Evolutionary conservation across 106 monocot genomes (phyloP), one percentile per base, ranked within the genome.

Genomic region (Ottelia alismoides): DNA sequence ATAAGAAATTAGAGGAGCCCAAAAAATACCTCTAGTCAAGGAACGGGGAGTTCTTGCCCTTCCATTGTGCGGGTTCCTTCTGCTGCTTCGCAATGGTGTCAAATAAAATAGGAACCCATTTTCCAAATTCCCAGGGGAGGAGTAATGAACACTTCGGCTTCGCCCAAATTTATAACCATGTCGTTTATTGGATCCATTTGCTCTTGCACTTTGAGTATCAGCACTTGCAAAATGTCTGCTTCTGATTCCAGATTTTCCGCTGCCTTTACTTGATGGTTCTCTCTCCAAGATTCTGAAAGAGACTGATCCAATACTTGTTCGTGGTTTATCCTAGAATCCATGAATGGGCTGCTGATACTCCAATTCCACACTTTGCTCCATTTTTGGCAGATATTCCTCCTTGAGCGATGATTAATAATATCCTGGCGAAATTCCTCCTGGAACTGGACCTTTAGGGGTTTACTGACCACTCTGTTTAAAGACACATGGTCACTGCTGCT

Each of bases 91-190:
- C 71, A 96, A 61, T 43, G 96, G 96, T 56, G 96, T 96, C 64
- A 96, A 68, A 69, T 96, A 96, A 64, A 96, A 96, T 3, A 96
- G 61, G 55, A 96, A 82, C 22, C 96, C 96, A 66, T 69, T 96
- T 32, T 96, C 96, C 27, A 85, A 18, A 31, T 77, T 85, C 0
- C 82, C 74, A 20, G 84, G 89, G 28, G 96, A 85, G 18, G 76
- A 76, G 44, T 85, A 89, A 58, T 78, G 81, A 31, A 85, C 74
- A 70, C 89, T 96, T 35, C 78, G 57, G 67, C 96, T 96, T 46
- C 89, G 69, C 53, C 85, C 68, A 62, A 96, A 57, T 55, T 44
- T 66, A 28, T 53, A 53, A 40, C 73, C 84, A 12, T 67, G 73
- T 26, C 55, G 59, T 29, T 62, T 83, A 51, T 55, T 76, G 32